Percentiles rank a stretch among this genome's conserved stretches.
phyloP scores from a whole-genome alignment of 2,329 filamentous ascomycete genomes.

The Botrytis byssoidea region DNA sequence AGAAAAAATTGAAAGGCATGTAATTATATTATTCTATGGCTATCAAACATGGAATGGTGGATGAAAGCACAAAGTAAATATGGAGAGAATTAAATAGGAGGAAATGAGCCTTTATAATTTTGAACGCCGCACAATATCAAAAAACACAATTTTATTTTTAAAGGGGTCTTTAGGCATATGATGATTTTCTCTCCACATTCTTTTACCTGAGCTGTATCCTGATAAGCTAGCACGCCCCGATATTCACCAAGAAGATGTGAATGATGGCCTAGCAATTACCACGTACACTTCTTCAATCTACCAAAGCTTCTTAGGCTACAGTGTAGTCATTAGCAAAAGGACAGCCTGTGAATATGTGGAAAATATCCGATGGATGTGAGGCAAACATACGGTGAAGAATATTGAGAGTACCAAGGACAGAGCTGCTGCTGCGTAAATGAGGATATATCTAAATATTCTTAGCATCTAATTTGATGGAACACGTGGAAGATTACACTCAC shows the following conservation, averaged over 20 bases:
- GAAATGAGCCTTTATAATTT: background rate
- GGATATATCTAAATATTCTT: constrained; percentile 7
- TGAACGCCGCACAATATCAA: background rate
- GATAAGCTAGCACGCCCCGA: background rate
- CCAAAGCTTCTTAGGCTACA: background rate
- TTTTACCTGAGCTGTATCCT: background rate
- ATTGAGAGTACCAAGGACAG: background rate
- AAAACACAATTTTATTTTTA: background rate
- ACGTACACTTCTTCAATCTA: background rate
- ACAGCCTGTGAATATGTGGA: background rate
- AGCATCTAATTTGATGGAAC: background rate
- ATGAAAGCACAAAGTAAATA: background rate
- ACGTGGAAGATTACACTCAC: background rate
- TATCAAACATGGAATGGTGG: background rate
- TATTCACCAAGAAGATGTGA: background rate
- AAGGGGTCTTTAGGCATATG: no score
- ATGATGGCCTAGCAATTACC: background rate
- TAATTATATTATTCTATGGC: background rate
- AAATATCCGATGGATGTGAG: background rate
- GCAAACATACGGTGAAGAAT: background rate
- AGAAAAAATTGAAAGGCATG: background rate
- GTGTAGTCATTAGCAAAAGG: background rate
- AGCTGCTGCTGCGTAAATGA: background rate
- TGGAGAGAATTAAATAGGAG: background rate
- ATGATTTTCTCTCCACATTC: background rate